Base-by-base conservation (phyloP, 2,329 filamentous ascomycete genomes). In the Monilinia vaccinii-corymbosi region DNA sequence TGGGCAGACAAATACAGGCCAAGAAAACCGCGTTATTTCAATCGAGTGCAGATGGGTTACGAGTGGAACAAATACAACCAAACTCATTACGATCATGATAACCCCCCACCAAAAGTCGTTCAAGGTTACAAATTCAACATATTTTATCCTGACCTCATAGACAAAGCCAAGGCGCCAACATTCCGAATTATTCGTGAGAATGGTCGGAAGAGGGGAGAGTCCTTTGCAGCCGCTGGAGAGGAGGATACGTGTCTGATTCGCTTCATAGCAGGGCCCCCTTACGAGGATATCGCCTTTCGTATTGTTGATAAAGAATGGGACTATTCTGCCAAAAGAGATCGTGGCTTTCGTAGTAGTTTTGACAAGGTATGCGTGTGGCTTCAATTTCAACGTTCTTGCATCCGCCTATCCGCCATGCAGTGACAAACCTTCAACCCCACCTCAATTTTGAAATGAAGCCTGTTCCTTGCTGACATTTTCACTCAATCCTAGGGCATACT, bases 51-150 rank as follows among this genome's bases (percentile, higher is more conserved):
- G 74, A 97, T 97, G 89, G 94, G 94, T 57, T 99, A 97, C 74
- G 94, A 99, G 74, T 99, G 94, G 94, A 99, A 99, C 79, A 99
- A 99, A 75, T 99, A 99, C 81, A 99, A 99, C 71, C 94, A 99
- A 76, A 99, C 94, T 14, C 94, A 99, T 75, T 99, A 99, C 76
- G 94, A 97, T 73, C 91, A 97, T 73, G 93, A 97, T 72, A 97
- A 97, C 70, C 94, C 94, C 2, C 94, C 94, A 1, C 94, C 94
- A 31, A 97, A 96, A 75, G 93, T 99, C 8, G 94, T 99, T 13
- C 94, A 99, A 73, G 94, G 94, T 60, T 99, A 99, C 80, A 97
- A 96, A 73, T 99, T 99, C 81, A 97, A 99, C 76, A 93, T 99
- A 56, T 99, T 99, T 76, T 99, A 99, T 71, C 94, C 94, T 0